phyloP scores from a whole-genome alignment of 2,329 filamentous ascomycete species.

The Rhynchosporium agropyri region DNA sequence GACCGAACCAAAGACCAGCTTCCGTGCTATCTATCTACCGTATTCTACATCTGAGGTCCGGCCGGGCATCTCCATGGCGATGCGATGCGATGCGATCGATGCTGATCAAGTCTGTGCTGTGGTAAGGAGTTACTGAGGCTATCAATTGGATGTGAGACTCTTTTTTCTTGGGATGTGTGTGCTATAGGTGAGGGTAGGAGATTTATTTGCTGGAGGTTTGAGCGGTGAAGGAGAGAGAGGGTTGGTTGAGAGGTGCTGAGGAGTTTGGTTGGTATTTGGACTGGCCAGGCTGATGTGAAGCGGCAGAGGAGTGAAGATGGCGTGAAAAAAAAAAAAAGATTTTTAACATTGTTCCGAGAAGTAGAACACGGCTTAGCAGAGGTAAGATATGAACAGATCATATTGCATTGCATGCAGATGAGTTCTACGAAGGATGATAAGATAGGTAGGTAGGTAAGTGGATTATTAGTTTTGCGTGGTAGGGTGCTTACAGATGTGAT shows the following conservation, averaged over 20 bases:
- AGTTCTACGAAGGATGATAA: constrained; percentile 11
- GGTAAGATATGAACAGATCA: constrained; percentile 18
- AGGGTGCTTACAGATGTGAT: not conserved
- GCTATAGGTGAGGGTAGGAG: too few species aligned
- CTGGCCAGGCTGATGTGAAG: not conserved
- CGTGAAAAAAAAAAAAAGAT: too few species aligned
- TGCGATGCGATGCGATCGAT: not conserved
- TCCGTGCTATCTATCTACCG: not conserved
- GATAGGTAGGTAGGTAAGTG: constrained; percentile 9
- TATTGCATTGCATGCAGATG: constrained; percentile 19
- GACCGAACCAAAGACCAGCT: not conserved
- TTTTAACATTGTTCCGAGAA: not conserved
- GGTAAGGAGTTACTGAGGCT: constrained; percentile 8
- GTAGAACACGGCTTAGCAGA: not conserved
- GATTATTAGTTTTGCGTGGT: not conserved
- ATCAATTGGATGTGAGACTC: not conserved
- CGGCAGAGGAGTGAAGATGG: too few species aligned
- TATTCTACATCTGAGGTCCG: constrained; percentile 13
- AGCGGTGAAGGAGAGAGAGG: constrained; percentile 5
- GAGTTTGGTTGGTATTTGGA: not conserved
- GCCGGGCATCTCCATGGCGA: constrained; percentile 17
- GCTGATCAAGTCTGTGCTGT: constrained; percentile 3
- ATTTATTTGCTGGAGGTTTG: not conserved
- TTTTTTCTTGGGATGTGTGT: too few species aligned
- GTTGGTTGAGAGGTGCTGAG: constrained; percentile 8